Percentiles rank a stretch among this genome's conserved stretches.
These are phyloP conservation scores for Tolypocladium paradoxum DNA, from an alignment of 2,329 filamentous ascomycete genomes.

Conservation along the genomic window DNA sequence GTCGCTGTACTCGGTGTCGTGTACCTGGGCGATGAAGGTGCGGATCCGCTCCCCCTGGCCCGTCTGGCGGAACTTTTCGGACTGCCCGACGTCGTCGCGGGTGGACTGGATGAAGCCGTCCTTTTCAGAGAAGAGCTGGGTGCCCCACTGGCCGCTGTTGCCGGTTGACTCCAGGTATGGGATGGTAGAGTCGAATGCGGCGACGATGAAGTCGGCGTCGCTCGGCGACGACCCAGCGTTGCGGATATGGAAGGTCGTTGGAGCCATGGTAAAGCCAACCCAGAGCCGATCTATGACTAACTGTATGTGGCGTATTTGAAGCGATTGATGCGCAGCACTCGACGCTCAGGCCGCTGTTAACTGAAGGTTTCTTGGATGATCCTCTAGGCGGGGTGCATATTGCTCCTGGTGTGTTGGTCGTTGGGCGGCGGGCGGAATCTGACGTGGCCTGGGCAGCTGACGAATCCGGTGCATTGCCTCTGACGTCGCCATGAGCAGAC, in stretches of 20 bases:
- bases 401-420: too few relatives aligned
- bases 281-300: neutral
- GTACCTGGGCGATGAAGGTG: constrained; percentile 16
- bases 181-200: constrained; percentile 18
- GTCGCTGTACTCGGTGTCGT: constrained; percentile 7
- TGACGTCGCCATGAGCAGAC: too few relatives aligned
- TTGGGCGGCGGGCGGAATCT: too few relatives aligned
- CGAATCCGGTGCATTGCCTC: too few relatives aligned
- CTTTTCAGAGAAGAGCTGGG: constrained; percentile 12
- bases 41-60: constrained; percentile 12
- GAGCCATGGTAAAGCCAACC: neutral
- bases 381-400: too few relatives aligned
- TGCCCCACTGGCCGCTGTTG: constrained; percentile 18
- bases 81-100: constrained; percentile 10
- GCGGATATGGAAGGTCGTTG: constrained; percentile 12
- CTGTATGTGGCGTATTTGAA: neutral
- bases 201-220: constrained; percentile 18
- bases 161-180: constrained; percentile 15
- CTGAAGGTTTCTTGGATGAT: too few relatives aligned
- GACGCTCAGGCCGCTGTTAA: neutral
- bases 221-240: constrained; percentile 9
- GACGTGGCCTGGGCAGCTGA: too few relatives aligned
- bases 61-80: constrained; percentile 11
- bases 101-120: constrained; percentile 11
- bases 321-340: neutral